A percentile compares a stretch with the other conserved stretches of the same genome.
Conservation (phyloP, 768 basidiomycete species). For the Amanita phalloides region DNA sequence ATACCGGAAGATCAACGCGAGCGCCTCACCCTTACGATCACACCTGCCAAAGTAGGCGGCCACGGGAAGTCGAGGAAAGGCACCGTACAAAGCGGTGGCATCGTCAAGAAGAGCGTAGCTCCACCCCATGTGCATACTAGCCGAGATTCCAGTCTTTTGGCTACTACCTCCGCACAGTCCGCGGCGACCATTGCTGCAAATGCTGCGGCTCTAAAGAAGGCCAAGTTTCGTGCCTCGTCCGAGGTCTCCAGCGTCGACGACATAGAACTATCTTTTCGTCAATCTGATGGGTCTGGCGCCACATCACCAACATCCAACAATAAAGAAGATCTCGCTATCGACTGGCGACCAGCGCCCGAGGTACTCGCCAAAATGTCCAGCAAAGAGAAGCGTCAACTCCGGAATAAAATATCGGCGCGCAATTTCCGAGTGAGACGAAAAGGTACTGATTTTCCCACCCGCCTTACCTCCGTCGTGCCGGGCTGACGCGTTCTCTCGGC, state of each 20-base stretch:
- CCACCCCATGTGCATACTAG: constrained; percentile 9
- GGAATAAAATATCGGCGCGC: constrained; percentile 94
- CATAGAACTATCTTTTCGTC: constrained; percentile 17
- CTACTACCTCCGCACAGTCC: constrained; percentile 11
- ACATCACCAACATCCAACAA: constrained; percentile 19
- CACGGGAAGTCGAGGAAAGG: constrained; percentile 54
- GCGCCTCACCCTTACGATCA: constrained; percentile 33
- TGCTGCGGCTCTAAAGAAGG: constrained; percentile 3
- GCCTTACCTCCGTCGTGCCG: constrained; percentile 4
- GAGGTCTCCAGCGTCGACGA: constrained; percentile 10
- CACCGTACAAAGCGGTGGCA: constrained; percentile 63
- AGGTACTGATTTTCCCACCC: constrained; percentile 32
- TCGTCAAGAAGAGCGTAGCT: constrained; percentile 45
- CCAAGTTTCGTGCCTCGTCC: constrained; percentile 3
- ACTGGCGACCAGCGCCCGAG: constrained; percentile 83
- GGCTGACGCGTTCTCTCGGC: constrained; percentile 9
- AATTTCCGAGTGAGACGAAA: constrained; percentile 94
- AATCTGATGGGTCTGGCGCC: constrained; percentile 7
- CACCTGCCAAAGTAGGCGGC: constrained; percentile 46
- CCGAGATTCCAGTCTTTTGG: constrained; percentile 14
- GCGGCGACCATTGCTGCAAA: neutral
- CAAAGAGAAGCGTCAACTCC: constrained; percentile 91
- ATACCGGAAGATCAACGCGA: constrained; percentile 15
- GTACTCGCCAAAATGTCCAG: constrained; percentile 92
- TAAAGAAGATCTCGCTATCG: constrained; percentile 51